phyloP scores from a whole-genome alignment of 2,329 filamentous ascomycete species.

The Thermomyces lanuginosus region DNA sequence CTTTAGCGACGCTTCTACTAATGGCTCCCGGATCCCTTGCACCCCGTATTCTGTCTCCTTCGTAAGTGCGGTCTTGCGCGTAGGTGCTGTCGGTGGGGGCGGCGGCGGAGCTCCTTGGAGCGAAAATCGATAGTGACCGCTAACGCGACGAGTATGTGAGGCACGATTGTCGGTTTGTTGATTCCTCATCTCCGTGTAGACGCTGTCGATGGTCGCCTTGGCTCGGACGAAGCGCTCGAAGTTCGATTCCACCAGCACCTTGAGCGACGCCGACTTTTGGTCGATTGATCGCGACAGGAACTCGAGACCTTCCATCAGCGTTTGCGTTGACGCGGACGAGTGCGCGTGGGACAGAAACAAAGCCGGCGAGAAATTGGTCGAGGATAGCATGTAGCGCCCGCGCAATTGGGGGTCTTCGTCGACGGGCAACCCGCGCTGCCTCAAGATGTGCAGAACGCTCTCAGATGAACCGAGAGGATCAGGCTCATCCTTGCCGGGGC shows the following conservation, averaged over 20 bases:
- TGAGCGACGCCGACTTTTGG: conserved; percentile 91
- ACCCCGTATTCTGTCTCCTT: conserved; percentile 91
- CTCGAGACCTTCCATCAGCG: conserved; percentile 65
- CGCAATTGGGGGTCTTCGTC: conserved; percentile 69
- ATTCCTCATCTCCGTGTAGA: conserved; percentile 85
- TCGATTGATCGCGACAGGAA: conserved; percentile 83
- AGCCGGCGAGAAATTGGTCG: conserved; percentile 83
- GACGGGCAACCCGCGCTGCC: conserved; percentile 58
- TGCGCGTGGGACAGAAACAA: conserved; percentile 89
- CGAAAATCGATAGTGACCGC: conserved; percentile 35
- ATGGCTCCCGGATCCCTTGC: conserved; percentile 68
- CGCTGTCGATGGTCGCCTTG: conserved; percentile 95
- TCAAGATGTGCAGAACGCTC: conserved; percentile 69
- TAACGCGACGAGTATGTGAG: conserved; percentile 48
- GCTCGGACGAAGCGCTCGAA: conserved; percentile 96
- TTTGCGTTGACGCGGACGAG: conserved; percentile 65
- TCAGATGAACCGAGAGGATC: conserved; percentile 80
- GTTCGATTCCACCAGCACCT: conserved; percentile 91
- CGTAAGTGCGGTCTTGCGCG: conserved; percentile 73
- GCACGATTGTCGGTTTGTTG: conserved; percentile 43
- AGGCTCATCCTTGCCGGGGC: conserved; percentile 79
- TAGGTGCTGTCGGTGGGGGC: conserved; percentile 32
- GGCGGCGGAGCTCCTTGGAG: conserved; percentile 25
- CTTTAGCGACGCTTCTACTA: conserved; percentile 81
- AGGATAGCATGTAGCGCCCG: conserved; percentile 88